A percentile compares a stretch with the other conserved stretches of the same genome.
Conservation (phyloP, 1,139 yeast genomes). For the Lodderomyces elongisporus region DNA sequence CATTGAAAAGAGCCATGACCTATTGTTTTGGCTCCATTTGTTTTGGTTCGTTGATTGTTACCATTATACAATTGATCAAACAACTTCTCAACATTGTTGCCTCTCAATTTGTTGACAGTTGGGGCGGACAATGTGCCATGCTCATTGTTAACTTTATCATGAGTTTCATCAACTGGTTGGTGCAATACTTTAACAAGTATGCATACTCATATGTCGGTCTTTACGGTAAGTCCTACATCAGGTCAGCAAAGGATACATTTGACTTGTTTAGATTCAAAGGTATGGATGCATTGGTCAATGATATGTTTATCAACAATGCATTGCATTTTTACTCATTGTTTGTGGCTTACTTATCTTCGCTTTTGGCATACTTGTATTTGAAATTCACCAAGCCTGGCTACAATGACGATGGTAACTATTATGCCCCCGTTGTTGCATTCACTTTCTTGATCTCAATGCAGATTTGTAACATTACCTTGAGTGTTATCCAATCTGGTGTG, state of each 20-base stretch:
- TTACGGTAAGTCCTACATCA: slow-evolving; percentile 74
- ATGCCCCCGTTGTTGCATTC: slow-evolving; percentile 76
- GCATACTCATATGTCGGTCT: slow-evolving; percentile 86
- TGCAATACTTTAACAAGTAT: slow-evolving; percentile 83
- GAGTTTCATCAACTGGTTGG: slow-evolving; percentile 70
- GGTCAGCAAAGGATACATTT: slow-evolving; percentile 80
- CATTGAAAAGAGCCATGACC: slow-evolving; percentile 77
- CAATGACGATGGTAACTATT: slow-evolving; percentile 60
- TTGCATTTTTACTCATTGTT: slow-evolving; percentile 67
- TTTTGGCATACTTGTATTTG: slow-evolving; percentile 68
- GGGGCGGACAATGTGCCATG: slow-evolving; percentile 53
- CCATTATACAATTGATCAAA: slow-evolving; percentile 63
- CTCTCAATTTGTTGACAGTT: slow-evolving; percentile 47
- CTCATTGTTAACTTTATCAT: slow-evolving; percentile 57
- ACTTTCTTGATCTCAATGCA: slow-evolving; percentile 74
- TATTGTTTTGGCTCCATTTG: slow-evolving; percentile 89
- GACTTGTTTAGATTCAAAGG: slow-evolving; percentile 74
- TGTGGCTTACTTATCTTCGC: slow-evolving; percentile 64
- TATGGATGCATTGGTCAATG: slow-evolving; percentile 80
- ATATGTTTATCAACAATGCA: slow-evolving; percentile 74
- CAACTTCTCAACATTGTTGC: slow-evolving; percentile 45
- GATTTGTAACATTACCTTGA: slow-evolving; percentile 65
- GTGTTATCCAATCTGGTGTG: slow-evolving; percentile 75
- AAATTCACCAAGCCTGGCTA: slow-evolving; percentile 69
- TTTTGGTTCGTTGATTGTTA: slow-evolving; percentile 79